Conservation (phyloP, 1,139 yeast genomes). For the Candida sp. region DNA sequence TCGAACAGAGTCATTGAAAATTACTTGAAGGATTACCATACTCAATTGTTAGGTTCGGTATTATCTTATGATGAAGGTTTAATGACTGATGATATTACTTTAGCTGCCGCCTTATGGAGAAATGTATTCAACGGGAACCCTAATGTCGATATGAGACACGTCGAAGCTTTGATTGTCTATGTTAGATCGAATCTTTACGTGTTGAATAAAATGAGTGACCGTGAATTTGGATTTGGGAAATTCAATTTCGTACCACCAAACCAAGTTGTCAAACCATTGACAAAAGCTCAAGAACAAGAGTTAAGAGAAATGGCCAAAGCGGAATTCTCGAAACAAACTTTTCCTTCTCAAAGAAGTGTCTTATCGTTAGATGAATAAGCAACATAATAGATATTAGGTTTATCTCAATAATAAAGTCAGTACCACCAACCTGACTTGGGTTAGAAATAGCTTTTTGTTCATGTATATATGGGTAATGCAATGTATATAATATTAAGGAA, state of each 20-base stretch:
- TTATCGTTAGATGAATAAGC: slow-evolving; percentile 57
- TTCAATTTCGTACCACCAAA: slow-evolving; percentile 86
- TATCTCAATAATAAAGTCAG: too few species aligned
- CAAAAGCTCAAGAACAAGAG: slow-evolving; percentile 54
- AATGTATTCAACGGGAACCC: slow-evolving; percentile 85
- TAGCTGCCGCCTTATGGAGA: slow-evolving; percentile 91
- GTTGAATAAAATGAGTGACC: slow-evolving; percentile 77
- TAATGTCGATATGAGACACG: slow-evolving; percentile 75
- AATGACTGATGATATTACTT: slow-evolving; percentile 73
- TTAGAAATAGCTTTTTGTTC: neutral
- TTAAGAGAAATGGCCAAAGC: slow-evolving; percentile 38
- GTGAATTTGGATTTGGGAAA: slow-evolving; percentile 90
- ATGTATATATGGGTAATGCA: slow-evolving; percentile 3
- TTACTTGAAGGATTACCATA: slow-evolving; percentile 84
- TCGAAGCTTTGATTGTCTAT: slow-evolving; percentile 86
- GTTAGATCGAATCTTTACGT: slow-evolving; percentile 88
- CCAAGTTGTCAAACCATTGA: slow-evolving; percentile 69
- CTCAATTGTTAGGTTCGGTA: slow-evolving; percentile 86
- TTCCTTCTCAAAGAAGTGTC: slow-evolving; percentile 63
- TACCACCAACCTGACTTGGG: neutral
- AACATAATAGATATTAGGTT: too few species aligned
- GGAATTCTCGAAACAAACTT: slow-evolving; percentile 32
- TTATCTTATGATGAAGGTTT: slow-evolving; percentile 94
- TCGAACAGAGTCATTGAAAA: slow-evolving; percentile 85
- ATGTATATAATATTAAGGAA: neutral